Conservation (phyloP, 129 eudicot species). For the Flaveria linearis region DNA sequence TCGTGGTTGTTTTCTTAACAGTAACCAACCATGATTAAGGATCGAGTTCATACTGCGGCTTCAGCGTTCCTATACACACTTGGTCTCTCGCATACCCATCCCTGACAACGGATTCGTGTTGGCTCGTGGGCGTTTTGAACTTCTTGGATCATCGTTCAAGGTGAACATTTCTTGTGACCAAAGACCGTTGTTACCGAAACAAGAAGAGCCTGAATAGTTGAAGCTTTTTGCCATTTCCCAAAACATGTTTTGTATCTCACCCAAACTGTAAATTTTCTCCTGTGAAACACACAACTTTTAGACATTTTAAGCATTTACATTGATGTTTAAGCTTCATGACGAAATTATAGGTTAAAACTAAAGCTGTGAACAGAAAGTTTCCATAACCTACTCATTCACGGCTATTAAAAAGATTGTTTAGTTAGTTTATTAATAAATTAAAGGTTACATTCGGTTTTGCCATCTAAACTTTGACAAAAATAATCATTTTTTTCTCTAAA, state of each 20-base stretch:
- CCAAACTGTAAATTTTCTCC: slow-evolving; percentile 54
- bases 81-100: slow-evolving; percentile 26
- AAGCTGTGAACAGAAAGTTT: too few species aligned
- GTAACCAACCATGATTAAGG: background rate
- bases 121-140: slow-evolving; percentile 37
- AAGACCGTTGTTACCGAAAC: background rate
- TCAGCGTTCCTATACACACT: slow-evolving; percentile 14
- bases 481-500: too few species aligned
- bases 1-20: background rate
- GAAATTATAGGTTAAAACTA: background rate
- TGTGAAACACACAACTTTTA: slow-evolving; percentile 20
- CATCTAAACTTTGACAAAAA: too few species aligned
- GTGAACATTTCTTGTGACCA: slow-evolving; percentile 18
- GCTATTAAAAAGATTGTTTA: too few species aligned
- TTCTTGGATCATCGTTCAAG: slow-evolving; percentile 19
- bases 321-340: too few species aligned
- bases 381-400: too few species aligned
- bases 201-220: slow-evolving; percentile 20
- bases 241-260: slow-evolving; percentile 72
- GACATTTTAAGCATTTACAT: too few species aligned
- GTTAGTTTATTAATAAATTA: too few species aligned
- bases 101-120: slow-evolving; percentile 2
- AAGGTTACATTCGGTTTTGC: too few species aligned
- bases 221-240: slow-evolving; percentile 76
- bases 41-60: background rate